Percentiles rank a stretch among this genome's conserved stretches.
These are phyloP conservation scores for Neocatenulostroma microsporum DNA, from an alignment of 2,329 filamentous ascomycete genomes.

Conservation along the genomic window DNA sequence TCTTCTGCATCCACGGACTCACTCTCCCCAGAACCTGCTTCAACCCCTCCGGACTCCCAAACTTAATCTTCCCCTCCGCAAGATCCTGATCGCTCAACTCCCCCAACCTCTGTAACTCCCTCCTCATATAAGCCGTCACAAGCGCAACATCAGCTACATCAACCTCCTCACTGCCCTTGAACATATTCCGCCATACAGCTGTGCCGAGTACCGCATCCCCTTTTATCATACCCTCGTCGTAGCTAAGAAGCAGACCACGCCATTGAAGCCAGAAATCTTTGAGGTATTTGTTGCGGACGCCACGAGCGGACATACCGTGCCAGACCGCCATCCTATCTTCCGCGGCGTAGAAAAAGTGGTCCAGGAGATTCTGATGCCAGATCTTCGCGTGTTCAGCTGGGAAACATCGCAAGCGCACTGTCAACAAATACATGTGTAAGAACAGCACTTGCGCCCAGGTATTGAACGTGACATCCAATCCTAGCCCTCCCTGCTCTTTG, in stretches of 20 bases:
- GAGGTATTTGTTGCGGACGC: slow-evolving; percentile 53
- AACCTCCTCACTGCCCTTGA: slow-evolving; percentile 61
- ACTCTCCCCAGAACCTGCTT: slow-evolving; percentile 25
- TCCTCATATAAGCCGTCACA: slow-evolving; percentile 57
- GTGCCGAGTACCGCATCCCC: slow-evolving; percentile 70
- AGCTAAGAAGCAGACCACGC: slow-evolving; percentile 76
- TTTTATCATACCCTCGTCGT: slow-evolving; percentile 71
- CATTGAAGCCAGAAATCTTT: slow-evolving; percentile 93
- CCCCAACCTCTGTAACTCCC: slow-evolving; percentile 49
- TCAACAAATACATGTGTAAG: slow-evolving; percentile 89
- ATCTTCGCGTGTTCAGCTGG: slow-evolving; percentile 59
- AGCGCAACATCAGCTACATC: slow-evolving; percentile 52
- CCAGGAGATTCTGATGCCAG: slow-evolving; percentile 84
- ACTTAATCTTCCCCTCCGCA: slow-evolving; percentile 41
- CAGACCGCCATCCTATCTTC: slow-evolving; percentile 75
- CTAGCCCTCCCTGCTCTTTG: slow-evolving; percentile 41
- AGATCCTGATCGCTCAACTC: slow-evolving; percentile 47
- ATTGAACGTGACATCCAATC: slow-evolving; percentile 77
- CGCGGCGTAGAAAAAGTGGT: slow-evolving; percentile 90
- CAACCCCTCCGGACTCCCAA: slow-evolving; percentile 39
- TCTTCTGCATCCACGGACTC: slow-evolving; percentile 17
- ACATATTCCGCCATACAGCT: slow-evolving; percentile 90
- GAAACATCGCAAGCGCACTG: slow-evolving; percentile 73
- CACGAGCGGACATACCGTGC: slow-evolving; percentile 57
- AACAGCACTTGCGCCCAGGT: slow-evolving; percentile 96